A percentile compares a stretch with the other conserved stretches of the same genome.
These are phyloP conservation scores for Thymus mandschuricus DNA, from an alignment of 257 asterid genomes.

Conservation along the genomic window DNA sequence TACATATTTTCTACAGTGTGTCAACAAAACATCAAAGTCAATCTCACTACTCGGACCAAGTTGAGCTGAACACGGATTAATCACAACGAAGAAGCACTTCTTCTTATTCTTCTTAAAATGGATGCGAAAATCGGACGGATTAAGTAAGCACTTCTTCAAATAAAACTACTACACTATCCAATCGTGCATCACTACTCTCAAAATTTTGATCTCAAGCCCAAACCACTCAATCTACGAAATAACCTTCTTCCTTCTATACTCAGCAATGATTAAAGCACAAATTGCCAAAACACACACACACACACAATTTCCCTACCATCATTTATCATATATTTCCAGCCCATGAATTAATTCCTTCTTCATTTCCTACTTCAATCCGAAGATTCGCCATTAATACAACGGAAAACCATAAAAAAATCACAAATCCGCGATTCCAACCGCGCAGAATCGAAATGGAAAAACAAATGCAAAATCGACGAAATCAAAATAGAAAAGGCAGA, in stretches of 20 bases:
- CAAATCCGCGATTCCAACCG: too few relatives aligned
- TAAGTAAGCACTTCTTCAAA: background rate
- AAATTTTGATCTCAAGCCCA: background rate
- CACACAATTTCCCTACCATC: background rate
- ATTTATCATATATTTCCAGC: background rate
- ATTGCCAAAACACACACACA: too few relatives aligned
- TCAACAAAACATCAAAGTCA: background rate
- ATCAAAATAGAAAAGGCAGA: conserved; percentile 4
- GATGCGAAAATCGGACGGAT: background rate
- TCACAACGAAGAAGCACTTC: too few relatives aligned
- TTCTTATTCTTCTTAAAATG: background rate
- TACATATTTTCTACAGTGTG: background rate
- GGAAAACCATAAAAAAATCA: too few relatives aligned
- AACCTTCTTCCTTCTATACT: background rate
- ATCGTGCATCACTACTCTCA: background rate
- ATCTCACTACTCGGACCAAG: background rate
- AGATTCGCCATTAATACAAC: conserved; percentile 1
- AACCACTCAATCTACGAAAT: background rate
- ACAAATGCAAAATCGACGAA: background rate
- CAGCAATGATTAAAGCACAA: background rate
- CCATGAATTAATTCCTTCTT: background rate
- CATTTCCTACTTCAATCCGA: background rate
- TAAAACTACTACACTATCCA: background rate
- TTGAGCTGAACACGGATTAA: background rate
- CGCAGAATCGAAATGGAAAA: background rate